phyloP scores from a whole-genome alignment of 331 rosid genomes.

The Cydonia oblonga region DNA sequence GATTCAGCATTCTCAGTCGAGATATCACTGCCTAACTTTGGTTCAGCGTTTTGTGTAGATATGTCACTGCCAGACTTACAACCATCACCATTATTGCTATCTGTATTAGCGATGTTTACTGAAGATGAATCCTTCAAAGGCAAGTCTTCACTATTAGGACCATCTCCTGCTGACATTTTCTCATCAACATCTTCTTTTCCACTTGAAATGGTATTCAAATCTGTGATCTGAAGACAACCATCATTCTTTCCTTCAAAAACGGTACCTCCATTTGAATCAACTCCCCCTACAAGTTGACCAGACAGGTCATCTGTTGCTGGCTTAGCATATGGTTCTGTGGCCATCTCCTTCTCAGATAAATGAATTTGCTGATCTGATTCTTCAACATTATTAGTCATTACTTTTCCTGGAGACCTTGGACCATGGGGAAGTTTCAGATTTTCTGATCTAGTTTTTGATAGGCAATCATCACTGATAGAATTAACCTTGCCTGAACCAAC shows the following conservation, averaged over 20 bases:
- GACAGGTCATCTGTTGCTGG: constrained; percentile 18
- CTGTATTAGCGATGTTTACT: constrained; percentile 12
- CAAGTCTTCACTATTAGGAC: constrained; percentile 20
- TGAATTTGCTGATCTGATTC: constrained; percentile 27
- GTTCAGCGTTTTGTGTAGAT: constrained; percentile 16
- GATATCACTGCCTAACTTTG: constrained; percentile 22
- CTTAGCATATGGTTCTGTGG: constrained; percentile 23
- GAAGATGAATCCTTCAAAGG: constrained; percentile 30
- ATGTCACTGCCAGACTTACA: constrained; percentile 21
- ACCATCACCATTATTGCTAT: constrained; percentile 23
- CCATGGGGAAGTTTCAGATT: constrained; percentile 16
- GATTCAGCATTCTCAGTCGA: constrained; percentile 18
- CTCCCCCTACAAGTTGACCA: constrained; percentile 14
- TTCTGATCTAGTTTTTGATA: constrained; percentile 16
- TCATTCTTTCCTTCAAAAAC: constrained; percentile 20
- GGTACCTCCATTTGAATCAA: constrained; percentile 22
- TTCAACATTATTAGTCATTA: constrained; percentile 9
- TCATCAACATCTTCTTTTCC: constrained; percentile 21
- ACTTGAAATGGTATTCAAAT: constrained; percentile 14
- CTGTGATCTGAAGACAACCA: constrained; percentile 15
- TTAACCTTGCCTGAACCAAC: constrained; percentile 23
- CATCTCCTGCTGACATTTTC: constrained; percentile 15
- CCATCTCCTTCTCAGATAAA: constrained; percentile 16
- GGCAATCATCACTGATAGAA: constrained; percentile 29
- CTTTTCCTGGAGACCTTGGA: constrained; percentile 20